Evolutionary conservation across 2,329 filamentous ascomycete species (phyloP).

Genomic region (Lanzia echinophila): DNA sequence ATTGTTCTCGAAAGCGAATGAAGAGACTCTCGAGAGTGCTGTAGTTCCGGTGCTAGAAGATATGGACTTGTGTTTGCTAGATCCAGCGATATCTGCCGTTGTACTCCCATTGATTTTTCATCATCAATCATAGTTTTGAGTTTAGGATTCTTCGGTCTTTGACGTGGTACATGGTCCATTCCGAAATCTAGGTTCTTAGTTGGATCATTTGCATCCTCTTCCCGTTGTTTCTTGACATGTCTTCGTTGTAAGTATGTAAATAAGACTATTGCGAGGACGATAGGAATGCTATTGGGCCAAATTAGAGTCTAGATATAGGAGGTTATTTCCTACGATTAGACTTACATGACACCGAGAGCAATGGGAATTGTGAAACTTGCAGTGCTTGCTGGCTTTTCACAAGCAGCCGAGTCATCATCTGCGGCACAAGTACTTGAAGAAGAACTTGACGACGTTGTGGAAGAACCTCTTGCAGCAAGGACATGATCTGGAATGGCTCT

Average conservation of each 20-base stretch:
- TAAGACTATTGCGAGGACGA: constrained; percentile 58
- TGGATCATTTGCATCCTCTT: constrained; percentile 79
- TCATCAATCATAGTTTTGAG: constrained; percentile 13
- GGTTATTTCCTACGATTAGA: constrained; percentile 20
- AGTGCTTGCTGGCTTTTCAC: constrained; percentile 52
- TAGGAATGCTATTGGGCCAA: constrained; percentile 58
- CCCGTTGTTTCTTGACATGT: constrained; percentile 61
- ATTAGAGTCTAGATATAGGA: constrained; percentile 5
- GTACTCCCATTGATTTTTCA: constrained; percentile 33
- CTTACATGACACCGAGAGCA: constrained; percentile 64
- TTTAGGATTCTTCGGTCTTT: constrained; percentile 1
- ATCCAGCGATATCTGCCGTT: constrained; percentile 52
- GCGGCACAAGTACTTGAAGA: constrained; percentile 29
- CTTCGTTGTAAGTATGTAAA: constrained; percentile 74
- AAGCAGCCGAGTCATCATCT: constrained; percentile 34
- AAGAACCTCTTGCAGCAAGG: constrained; percentile 18
- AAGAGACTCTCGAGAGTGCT: constrained; percentile 77
- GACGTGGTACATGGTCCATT: constrained; percentile 47
- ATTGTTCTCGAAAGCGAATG: constrained; percentile 76
- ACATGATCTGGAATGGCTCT: constrained; percentile 21
- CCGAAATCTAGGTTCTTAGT: constrained; percentile 93
- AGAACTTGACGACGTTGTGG: constrained; percentile 18
- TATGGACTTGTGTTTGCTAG: constrained; percentile 81
- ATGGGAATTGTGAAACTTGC: constrained; percentile 59
- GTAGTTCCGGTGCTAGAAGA: constrained; percentile 76